Evolutionary conservation across 31 red algal genomes (phyloP).

Genomic region (Asparagopsis taxiformis): DNA sequence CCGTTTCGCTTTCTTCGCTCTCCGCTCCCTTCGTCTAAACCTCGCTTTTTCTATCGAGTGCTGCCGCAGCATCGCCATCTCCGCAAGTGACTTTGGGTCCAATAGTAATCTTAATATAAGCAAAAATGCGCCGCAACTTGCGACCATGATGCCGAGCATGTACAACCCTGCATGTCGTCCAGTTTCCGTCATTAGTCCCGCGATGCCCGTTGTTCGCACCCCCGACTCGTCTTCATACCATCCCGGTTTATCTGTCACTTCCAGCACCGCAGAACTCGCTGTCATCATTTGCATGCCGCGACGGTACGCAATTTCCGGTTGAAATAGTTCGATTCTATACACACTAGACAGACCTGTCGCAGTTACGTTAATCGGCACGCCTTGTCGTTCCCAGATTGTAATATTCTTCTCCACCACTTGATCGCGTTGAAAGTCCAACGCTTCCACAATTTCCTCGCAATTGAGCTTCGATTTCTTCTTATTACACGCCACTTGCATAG

Average conservation of each 20-base stretch:
- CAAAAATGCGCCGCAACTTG: no score
- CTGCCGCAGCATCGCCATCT: no score
- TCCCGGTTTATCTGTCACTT: not conserved
- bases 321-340: not conserved
- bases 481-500: not conserved
- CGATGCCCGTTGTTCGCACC: not conserved
- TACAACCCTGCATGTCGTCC: not conserved
- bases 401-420: not conserved
- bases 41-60: no score
- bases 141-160: no score
- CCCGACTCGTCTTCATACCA: not conserved
- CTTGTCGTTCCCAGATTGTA: not conserved
- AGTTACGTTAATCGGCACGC: not conserved
- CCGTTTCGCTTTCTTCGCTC: no score
- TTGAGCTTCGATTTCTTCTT: not conserved
- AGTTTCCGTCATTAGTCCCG: not conserved
- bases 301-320: not conserved
- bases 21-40: no score
- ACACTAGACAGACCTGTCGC: not conserved
- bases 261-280: not conserved
- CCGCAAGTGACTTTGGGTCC: no score
- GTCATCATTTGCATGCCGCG: not conserved
- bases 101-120: no score
- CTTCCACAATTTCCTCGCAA: not conserved
- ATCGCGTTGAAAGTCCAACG: not conserved